Percentiles rank a stretch among this genome's conserved stretches.
These are phyloP conservation scores for Arabis alpina DNA, from an alignment of 345 rosid species.

Conservation along the genomic window DNA sequence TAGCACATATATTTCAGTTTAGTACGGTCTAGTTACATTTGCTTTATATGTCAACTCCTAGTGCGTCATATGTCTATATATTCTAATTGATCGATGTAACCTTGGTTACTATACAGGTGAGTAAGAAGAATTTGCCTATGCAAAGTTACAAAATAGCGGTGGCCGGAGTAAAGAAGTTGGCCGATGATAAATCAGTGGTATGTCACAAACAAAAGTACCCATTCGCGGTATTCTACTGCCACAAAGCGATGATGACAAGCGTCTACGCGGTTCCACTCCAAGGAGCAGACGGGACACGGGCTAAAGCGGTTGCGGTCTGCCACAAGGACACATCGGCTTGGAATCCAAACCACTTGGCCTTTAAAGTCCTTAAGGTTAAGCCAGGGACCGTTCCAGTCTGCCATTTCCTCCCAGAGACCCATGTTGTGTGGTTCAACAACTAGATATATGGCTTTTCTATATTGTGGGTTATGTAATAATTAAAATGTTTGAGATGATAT, in stretches of 20 bases:
- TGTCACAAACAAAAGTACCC: slow-evolving; percentile 87
- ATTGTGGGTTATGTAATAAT: slow-evolving; percentile 26
- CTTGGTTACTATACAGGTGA: slow-evolving; percentile 24
- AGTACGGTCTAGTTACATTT: background rate
- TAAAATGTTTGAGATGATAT: slow-evolving; percentile 6
- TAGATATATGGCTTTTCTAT: slow-evolving; percentile 14
- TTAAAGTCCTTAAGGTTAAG: slow-evolving; percentile 72
- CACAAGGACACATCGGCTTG: slow-evolving; percentile 84
- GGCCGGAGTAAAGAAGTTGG: slow-evolving; percentile 50
- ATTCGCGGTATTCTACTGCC: slow-evolving; percentile 85
- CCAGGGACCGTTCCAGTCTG: slow-evolving; percentile 75
- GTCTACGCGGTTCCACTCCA: slow-evolving; percentile 60
- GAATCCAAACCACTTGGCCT: slow-evolving; percentile 86
- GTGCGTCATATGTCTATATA: slow-evolving; percentile 6
- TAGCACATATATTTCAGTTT: background rate
- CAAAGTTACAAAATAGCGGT: slow-evolving; percentile 56
- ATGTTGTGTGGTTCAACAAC: slow-evolving; percentile 65
- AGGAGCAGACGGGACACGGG: slow-evolving; percentile 66
- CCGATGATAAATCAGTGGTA: slow-evolving; percentile 54
- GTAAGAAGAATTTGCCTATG: slow-evolving; percentile 41
- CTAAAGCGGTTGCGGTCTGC: slow-evolving; percentile 76
- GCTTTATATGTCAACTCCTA: background rate
- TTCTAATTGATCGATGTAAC: background rate
- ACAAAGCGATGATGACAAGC: slow-evolving; percentile 57
- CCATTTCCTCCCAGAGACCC: slow-evolving; percentile 85